Conservation (phyloP, 2,329 filamentous ascomycete species). For the Neonectria coccinea region DNA sequence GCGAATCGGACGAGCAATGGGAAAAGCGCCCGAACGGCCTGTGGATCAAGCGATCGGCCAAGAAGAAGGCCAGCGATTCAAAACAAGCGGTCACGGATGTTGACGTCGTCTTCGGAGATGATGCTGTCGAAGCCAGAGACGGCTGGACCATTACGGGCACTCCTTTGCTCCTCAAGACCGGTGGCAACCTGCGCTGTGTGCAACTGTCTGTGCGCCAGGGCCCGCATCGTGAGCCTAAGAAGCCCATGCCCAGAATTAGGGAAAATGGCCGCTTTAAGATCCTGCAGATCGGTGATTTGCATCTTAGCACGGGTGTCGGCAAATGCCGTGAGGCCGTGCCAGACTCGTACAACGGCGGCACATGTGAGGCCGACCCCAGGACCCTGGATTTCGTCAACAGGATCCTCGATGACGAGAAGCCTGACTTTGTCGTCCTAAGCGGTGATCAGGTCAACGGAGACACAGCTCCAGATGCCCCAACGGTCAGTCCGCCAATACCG, state of each 20-base stretch:
- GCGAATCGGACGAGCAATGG: slow-evolving; percentile 73
- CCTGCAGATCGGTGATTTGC: slow-evolving; percentile 93
- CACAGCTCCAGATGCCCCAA: slow-evolving; percentile 90
- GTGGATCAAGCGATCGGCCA: slow-evolving; percentile 83
- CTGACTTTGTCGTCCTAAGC: slow-evolving; percentile 89
- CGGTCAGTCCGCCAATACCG: slow-evolving; percentile 60
- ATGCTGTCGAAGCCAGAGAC: slow-evolving; percentile 88
- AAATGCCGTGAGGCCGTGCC: slow-evolving; percentile 88
- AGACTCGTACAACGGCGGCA: slow-evolving; percentile 74
- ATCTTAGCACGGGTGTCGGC: slow-evolving; percentile 90
- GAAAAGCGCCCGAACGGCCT: slow-evolving; percentile 81
- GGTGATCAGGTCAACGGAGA: slow-evolving; percentile 98
- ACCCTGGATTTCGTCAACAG: slow-evolving; percentile 89
- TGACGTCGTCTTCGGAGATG: slow-evolving; percentile 89
- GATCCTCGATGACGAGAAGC: slow-evolving; percentile 91
- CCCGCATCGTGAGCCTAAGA: slow-evolving; percentile 70
- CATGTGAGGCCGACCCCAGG: slow-evolving; percentile 90
- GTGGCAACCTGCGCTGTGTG: slow-evolving; percentile 72
- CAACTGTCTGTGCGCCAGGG: slow-evolving; percentile 85
- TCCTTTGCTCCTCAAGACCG: slow-evolving; percentile 76
- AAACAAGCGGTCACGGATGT: slow-evolving; percentile 81
- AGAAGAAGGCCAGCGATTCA: slow-evolving; percentile 79
- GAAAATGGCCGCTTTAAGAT: slow-evolving; percentile 98
- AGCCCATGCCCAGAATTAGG: slow-evolving; percentile 79
- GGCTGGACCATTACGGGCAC: slow-evolving; percentile 86